A percentile compares a stretch with the other conserved stretches of the same genome.
These are phyloP conservation scores for Capsella bursapastoris DNA, from an alignment of 345 rosid species.

Conservation along the genomic window DNA sequence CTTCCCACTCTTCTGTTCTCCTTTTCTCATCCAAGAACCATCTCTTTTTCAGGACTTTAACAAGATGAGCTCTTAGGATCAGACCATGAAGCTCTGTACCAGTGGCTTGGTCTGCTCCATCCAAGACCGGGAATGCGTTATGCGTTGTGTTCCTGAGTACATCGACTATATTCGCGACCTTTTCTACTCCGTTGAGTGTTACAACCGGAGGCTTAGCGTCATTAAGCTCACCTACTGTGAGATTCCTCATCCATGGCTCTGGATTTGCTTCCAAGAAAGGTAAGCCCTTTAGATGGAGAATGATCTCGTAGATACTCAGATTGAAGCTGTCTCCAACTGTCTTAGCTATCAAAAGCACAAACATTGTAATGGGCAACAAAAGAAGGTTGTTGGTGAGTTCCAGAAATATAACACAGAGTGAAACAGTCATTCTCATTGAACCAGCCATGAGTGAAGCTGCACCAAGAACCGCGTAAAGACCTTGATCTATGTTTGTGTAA, in stretches of 20 bases:
- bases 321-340: conserved; percentile 90
- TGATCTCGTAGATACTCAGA: conserved; percentile 83
- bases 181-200: conserved; percentile 71
- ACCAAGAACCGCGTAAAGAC: conserved; percentile 89
- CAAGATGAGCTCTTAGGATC: conserved; percentile 80
- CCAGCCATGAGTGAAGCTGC: conserved; percentile 98
- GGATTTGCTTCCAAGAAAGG: conserved; percentile 94
- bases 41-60: conserved; percentile 72
- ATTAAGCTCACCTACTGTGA: conserved; percentile 81
- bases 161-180: conserved; percentile 70
- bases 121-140: conserved; percentile 74
- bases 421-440: conserved; percentile 98
- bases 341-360: conserved; percentile 83
- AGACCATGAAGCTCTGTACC: conserved; percentile 68
- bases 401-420: conserved; percentile 87
- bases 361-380: conserved; percentile 83
- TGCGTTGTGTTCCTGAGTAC: conserved; percentile 76
- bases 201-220: conserved; percentile 77
- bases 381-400: conserved; percentile 95
- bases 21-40: conserved; percentile 81
- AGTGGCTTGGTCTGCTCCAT: conserved; percentile 46
- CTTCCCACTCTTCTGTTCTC: conserved; percentile 86
- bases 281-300: conserved; percentile 78
- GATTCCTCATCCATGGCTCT: conserved; percentile 97
- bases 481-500: conserved; percentile 74